These are phyloP conservation scores for Dactylellina cionopaga DNA, from an alignment of 2,329 filamentous ascomycete species.

Conservation along the genomic window DNA sequence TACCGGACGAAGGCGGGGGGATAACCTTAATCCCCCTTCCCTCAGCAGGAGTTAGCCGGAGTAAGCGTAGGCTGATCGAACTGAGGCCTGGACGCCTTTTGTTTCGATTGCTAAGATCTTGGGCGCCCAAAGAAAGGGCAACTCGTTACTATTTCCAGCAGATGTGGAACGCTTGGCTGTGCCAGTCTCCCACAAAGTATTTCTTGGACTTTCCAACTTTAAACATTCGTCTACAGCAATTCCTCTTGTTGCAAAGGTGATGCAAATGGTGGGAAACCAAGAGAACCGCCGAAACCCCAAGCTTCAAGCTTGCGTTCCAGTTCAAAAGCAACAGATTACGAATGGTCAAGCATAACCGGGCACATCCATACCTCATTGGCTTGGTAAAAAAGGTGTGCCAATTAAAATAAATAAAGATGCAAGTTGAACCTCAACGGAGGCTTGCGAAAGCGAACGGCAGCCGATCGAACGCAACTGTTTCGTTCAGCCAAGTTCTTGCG, in stretches of 20 bases:
- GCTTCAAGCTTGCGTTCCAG: background rate
- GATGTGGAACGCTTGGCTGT: slow-evolving; percentile 52
- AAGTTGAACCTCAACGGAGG: slow-evolving; percentile 20
- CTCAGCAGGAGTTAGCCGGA: slow-evolving; percentile 35
- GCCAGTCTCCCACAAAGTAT: slow-evolving; percentile 28
- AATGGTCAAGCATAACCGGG: too few species aligned
- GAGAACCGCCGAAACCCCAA: slow-evolving; percentile 10
- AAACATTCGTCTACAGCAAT: slow-evolving; percentile 31
- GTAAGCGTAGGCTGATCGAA: slow-evolving; percentile 18
- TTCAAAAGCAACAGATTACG: too few species aligned
- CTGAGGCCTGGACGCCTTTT: slow-evolving; percentile 30
- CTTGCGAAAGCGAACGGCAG: slow-evolving; percentile 40
- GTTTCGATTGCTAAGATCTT: slow-evolving; percentile 13
- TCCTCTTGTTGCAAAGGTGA: slow-evolving; percentile 40
- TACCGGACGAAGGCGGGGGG: slow-evolving; percentile 49
- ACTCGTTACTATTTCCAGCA: slow-evolving; percentile 50
- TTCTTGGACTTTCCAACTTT: slow-evolving; percentile 50
- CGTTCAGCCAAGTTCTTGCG: too few species aligned
- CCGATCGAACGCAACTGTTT: slow-evolving; percentile 39
- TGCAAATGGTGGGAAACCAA: slow-evolving; percentile 26
- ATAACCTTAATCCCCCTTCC: slow-evolving; percentile 45
- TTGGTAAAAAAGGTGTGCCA: slow-evolving; percentile 30
- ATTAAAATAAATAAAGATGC: slow-evolving; percentile 37
- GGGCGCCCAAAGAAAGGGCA: slow-evolving; percentile 25
- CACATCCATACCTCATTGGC: slow-evolving; percentile 32